Evolutionary conservation across 2,329 filamentous ascomycete genomes (phyloP), one percentile per base, ranked within the genome.

Genomic region (Colletotrichum lupini): DNA sequence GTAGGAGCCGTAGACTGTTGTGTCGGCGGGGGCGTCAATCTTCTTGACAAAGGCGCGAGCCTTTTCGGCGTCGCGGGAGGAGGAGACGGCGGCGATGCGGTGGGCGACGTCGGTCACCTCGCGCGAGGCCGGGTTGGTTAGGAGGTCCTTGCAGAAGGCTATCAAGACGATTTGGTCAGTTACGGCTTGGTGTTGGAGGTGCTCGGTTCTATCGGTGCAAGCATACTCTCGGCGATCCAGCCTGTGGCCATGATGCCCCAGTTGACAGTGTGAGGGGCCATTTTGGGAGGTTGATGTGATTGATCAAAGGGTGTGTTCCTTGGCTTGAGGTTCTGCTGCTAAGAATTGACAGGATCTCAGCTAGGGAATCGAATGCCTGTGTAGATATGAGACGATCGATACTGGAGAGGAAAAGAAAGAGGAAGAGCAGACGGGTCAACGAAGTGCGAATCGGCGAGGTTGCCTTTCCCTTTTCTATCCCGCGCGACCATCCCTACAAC

Each of bases 1-100:
- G 83, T 98, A 98, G 12, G 92, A 94, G 72, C 93, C 94, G 80
- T 97, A 97, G 11, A 92, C 88, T 77, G 90, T 90, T 70, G 93
- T 92, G 8, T 90, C 87, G 22, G 88, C 84, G 4, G 93, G 92
- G n/a, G 92, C 91, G 72, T 92, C 89, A 49, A 93, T 89, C 75
- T 92, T 90, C 74, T 90, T 85, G 80, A 97, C 88, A 84, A 97
- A 97, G 62, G 91, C 85, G 73, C 89, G 86, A 1, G 95, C 95
- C 65, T 92, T 90, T 57, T 90, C 86, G 75, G 89, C 87, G 59
- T 93, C 94, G 53, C 89, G 91, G 5, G 94, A 97, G 1, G 94
- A 97, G 26, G 94, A 93, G 6, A 93, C 95, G 26, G 94, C 95
- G 24, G 92, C 90, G 60, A 97, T 89, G 77, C 91, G 90, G 84